Base-by-base conservation (phyloP, 495 filamentous ascomycete genomes). In the Penicillium riverlandense region DNA sequence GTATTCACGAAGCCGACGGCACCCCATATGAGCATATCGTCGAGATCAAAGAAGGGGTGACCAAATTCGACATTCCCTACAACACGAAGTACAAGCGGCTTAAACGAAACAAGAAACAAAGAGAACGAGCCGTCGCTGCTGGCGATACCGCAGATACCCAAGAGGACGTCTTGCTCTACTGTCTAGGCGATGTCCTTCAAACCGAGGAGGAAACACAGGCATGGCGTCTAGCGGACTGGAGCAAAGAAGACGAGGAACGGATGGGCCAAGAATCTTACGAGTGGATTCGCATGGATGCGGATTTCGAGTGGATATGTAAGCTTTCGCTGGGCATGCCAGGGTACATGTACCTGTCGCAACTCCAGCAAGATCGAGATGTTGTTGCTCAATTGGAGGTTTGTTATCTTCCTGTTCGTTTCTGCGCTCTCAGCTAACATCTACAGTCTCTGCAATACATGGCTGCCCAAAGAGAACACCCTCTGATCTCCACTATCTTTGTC, bases 51-150 rank as follows among this genome's bases (percentile, higher is more conserved):
- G 89, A 96, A 43, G 80, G 81, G 7, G 72, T 77, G 33, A 85
- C 82, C 7, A 85, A 80, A 45, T 83, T 96, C 44, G 89, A 96
- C 37, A 96, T 99, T 45, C 90, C 91, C 11, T 99, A 99, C 57
- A 97, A 97, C 57, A 99, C 92, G 0, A 99, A 99, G 58, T 99
- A 99, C 63, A 99, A 97, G 70, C 83, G 92, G 2, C 72, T 99
- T 31, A 99, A 99, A 69, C 79, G 91, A 29, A 96, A 84, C 51
- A 83, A 87, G 48, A 82, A 90, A 34, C 85, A 95, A 52, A 86
- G 86, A 63, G 92, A 96, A 58, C 77, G 87, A 36, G 70, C 79
- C 37, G 84, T 78, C 22, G 75, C 69, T 29, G 82, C 78, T 16
- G 76, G 78, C 4, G 83, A 87, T 55, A 66, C 72, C 9, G 22